Percentiles rank a stretch among this genome's conserved stretches.
These are phyloP conservation scores for Pythium biforme DNA, from an alignment of 352 stramenopile species.

Conservation along the genomic window DNA sequence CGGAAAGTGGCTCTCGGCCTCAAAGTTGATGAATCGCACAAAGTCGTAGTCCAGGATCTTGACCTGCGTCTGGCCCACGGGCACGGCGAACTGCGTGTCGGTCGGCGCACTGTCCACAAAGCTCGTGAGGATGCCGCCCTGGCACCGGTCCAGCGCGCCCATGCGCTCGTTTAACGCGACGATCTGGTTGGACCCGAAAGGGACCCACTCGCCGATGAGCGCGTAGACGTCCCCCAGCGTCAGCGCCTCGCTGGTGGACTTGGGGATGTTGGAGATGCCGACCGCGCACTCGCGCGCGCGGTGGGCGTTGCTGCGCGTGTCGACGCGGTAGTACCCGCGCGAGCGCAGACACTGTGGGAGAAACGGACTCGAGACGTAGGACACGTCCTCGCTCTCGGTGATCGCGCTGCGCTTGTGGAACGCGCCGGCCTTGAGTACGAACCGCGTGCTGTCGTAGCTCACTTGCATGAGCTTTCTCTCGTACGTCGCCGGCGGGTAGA, in stretches of 20 bases:
- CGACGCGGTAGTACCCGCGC: slow-evolving; percentile 62
- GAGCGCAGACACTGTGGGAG: slow-evolving; percentile 95
- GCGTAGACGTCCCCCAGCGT: slow-evolving; percentile 95
- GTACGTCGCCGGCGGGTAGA: slow-evolving; percentile 49
- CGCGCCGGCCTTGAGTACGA: slow-evolving; percentile 70
- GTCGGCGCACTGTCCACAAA: slow-evolving; percentile 87
- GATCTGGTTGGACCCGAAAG: slow-evolving; percentile 97
- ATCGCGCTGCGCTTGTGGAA: slow-evolving; percentile 91
- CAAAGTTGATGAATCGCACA: slow-evolving; percentile 98
- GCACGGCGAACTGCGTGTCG: slow-evolving; percentile 81
- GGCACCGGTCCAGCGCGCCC: slow-evolving; percentile 94
- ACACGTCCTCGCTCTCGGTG: slow-evolving; percentile 97
- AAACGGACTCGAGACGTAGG: slow-evolving; percentile 97
- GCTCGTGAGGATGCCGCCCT: slow-evolving; percentile 96
- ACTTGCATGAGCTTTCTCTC: slow-evolving; percentile 51
- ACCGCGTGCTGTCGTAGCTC: slow-evolving; percentile 68
- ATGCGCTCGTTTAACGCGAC: slow-evolving; percentile 97
- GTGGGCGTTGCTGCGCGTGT: slow-evolving; percentile 93
- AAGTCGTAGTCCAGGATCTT: slow-evolving; percentile 97
- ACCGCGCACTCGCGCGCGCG: slow-evolving; percentile 82
- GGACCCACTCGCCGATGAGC: slow-evolving; percentile 97
- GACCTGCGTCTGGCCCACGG: slow-evolving; percentile 93
- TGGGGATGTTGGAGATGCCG: slow-evolving; percentile 82
- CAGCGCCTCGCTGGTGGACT: slow-evolving; percentile 92
- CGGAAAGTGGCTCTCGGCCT: slow-evolving; percentile 96